phyloP scores from a whole-genome alignment of 2,329 filamentous ascomycete species.

The Colletotrichum orchidophilum region DNA sequence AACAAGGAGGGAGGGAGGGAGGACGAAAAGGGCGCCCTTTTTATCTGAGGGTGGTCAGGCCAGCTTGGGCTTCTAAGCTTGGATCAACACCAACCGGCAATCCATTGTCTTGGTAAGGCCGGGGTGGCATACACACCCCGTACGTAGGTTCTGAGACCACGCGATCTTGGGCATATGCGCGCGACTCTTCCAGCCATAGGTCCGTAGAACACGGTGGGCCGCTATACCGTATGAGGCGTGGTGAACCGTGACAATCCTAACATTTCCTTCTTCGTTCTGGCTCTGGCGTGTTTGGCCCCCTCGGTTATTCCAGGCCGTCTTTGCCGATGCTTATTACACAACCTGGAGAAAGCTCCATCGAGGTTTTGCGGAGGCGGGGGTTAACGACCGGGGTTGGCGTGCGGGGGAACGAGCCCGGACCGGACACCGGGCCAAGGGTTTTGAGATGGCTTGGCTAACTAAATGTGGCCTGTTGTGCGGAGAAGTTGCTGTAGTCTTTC shows the following conservation, averaged over 20 bases:
- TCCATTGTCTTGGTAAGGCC: not conserved
- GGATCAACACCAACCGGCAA: not conserved
- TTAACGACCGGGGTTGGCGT: conserved; percentile 16
- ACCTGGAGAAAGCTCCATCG: not conserved
- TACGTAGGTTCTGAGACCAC: not conserved
- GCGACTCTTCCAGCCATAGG: not conserved
- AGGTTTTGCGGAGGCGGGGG: conserved; percentile 17
- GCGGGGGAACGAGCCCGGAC: conserved; percentile 25
- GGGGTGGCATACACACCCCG: not conserved
- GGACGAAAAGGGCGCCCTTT: not conserved
- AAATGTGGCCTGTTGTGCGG: not conserved
- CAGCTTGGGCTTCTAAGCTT: no score
- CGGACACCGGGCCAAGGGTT: conserved; percentile 14
- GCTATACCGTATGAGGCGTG: not conserved
- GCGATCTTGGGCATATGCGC: not conserved
- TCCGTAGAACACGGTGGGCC: not conserved
- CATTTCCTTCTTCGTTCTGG: not conserved
- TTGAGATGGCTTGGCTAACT: not conserved
- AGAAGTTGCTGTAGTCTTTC: not conserved
- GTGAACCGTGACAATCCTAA: not conserved
- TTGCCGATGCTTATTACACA: not conserved
- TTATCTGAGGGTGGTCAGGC: not conserved
- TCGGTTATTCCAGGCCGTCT: not conserved
- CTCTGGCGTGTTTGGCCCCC: not conserved
- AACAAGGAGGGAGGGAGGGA: not conserved